Evolutionary conservation across 176 grass and related monocot genomes (phyloP).

Genomic region (Rhynchospora pubera): DNA sequence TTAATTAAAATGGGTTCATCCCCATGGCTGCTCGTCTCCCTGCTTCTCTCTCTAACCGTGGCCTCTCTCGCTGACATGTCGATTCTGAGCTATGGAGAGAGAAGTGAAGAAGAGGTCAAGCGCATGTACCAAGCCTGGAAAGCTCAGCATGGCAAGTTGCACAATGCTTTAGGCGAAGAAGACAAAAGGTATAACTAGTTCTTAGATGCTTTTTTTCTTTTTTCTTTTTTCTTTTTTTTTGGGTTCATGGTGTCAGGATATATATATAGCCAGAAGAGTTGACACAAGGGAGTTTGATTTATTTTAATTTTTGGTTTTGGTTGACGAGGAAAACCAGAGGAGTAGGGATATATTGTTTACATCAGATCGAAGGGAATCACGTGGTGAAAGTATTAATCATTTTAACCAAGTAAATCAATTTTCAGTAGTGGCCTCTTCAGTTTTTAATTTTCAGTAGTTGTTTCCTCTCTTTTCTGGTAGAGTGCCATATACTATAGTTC

Average conservation of each 20-base stretch:
- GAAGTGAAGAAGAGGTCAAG: constrained; percentile 59
- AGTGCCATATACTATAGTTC: too few species aligned
- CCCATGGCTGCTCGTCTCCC: constrained; percentile 20
- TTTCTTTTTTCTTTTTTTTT: too few species aligned
- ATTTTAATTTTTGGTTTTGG: not conserved
- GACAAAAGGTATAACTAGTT: constrained; percentile 27
- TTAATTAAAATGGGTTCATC: constrained; percentile 27
- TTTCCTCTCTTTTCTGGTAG: not conserved
- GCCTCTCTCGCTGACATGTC: constrained; percentile 45
- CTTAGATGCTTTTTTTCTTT: not conserved
- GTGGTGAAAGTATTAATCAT: not conserved
- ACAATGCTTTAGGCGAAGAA: constrained; percentile 54
- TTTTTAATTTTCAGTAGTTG: too few species aligned
- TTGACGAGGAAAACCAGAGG: not conserved
- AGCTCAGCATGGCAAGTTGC: constrained; percentile 29
- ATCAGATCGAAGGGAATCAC: not conserved
- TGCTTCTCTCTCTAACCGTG: constrained; percentile 19
- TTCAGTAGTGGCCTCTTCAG: not conserved
- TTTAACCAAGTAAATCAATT: not conserved
- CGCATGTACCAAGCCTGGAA: constrained; percentile 60
- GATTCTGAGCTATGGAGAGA: constrained; percentile 56
- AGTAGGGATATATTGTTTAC: not conserved
- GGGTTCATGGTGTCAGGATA: too few species aligned
- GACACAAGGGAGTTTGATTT: too few species aligned
- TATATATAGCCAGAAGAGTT: too few species aligned